Base-by-base conservation (phyloP, 2,329 filamentous ascomycete species). In the Aspergillus pseudoterreus region DNA sequence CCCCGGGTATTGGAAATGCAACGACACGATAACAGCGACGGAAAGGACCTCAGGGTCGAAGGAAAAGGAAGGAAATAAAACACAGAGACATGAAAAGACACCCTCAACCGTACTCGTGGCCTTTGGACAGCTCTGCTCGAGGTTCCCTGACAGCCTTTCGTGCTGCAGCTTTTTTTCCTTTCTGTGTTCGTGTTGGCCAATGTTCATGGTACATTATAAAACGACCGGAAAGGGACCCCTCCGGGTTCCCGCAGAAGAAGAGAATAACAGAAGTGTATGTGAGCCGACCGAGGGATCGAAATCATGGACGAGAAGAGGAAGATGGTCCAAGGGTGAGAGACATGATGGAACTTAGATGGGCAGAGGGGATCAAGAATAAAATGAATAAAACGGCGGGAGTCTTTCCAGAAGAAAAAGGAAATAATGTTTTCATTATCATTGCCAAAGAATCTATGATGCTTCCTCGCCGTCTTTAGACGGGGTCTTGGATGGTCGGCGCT, bases 401-500 rank as follows among this genome's bases (percentile, higher is more conserved):
- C 63, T 67, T 69, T 68, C 66, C 61, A 63, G 63, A 64, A 64
- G 56, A 59, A 56, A 62, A 62, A 55, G 58, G 15, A 63, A 67
- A 65, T 58, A 63, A 63, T 61, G 32, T 57, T 58, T 67, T 67
- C 60, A 67, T 69, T 66, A 67, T 69, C 66, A 68, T 67, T 66
- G 63, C 66, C 61, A 65, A 61, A 60, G 56, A 61, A 61, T 69
- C 68, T 72, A 72, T 71, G 68, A 68, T 63, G 68, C 57, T 62
- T 66, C 63, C 60, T 68, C 68, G 50, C 66, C 68, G 53, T 67
- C 65, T 65, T 73, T 74, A n/a, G 68, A 69, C 52, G 71, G 71
- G 47, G 72, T 71, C 63, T 71, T 71, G 46, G 73, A 72, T 58
- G 69, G 71, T 51, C 70, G 69, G 55, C 70, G 71, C 59, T 75